phyloP scores from a whole-genome alignment of 768 basidiomycete genomes.

The Kockovaella imperatae region DNA sequence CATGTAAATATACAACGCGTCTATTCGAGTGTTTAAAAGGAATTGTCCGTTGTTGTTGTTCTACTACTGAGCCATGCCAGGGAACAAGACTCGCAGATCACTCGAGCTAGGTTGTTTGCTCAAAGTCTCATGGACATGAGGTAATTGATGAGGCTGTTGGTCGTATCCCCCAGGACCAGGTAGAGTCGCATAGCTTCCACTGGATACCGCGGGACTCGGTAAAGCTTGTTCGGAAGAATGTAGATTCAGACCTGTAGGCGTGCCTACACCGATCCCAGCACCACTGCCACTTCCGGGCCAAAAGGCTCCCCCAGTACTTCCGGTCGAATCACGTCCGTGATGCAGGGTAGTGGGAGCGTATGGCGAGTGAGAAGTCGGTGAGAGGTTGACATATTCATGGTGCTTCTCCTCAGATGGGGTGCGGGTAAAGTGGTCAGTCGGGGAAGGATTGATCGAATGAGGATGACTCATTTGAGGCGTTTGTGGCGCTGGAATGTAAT shows the following conservation, averaged over 20 bases:
- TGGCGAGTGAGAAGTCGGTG: conserved; percentile 3
- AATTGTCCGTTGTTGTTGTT: too few relatives aligned
- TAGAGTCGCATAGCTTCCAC: conserved; percentile 4
- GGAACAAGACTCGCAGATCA: conserved; percentile 28
- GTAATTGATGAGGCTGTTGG: conserved; percentile 21
- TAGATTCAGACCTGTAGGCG: not conserved
- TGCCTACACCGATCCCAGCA: not conserved
- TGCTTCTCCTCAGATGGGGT: not conserved
- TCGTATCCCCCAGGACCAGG: conserved; percentile 4
- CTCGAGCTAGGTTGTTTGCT: conserved; percentile 26
- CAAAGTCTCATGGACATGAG: conserved; percentile 27
- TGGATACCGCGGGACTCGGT: not conserved
- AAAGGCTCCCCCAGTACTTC: too few relatives aligned
- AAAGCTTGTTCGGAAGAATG: not conserved
- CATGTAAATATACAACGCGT: too few relatives aligned
- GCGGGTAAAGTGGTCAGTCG: not conserved
- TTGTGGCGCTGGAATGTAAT: not conserved
- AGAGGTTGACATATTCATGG: conserved; percentile 11
- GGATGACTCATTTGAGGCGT: not conserved
- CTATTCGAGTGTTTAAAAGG: too few relatives aligned
- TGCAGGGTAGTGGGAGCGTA: conserved; percentile 1
- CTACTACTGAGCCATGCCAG: conserved; percentile 3
- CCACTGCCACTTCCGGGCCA: not conserved
- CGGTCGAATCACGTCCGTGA: conserved; percentile 1
- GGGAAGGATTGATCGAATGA: conserved; percentile 1